Percentiles rank a stretch among this genome's conserved stretches.
Evolutionary conservation across 257 asterid genomes (phyloP).

Genomic region (Solanum commersonii): DNA sequence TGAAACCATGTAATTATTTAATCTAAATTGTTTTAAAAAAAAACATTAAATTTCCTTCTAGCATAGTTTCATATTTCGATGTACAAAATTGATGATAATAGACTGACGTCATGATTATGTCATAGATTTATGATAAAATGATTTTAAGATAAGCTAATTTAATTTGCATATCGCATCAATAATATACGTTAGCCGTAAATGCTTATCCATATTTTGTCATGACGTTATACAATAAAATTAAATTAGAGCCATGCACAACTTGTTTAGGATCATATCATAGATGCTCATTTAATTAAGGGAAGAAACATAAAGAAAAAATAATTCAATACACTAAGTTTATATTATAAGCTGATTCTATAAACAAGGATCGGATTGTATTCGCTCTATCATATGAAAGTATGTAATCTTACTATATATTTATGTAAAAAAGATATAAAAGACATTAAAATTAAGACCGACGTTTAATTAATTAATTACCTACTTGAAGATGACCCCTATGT

Average conservation of each 20-base stretch:
- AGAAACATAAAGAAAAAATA: not conserved
- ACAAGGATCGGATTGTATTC: not conserved
- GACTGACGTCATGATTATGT: not conserved
- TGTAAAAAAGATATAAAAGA: not conserved
- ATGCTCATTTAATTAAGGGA: not conserved
- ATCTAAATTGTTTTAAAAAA: not conserved
- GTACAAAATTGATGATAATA: not conserved
- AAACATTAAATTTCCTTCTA: not conserved
- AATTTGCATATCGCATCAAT: not conserved
- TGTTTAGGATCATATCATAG: not conserved
- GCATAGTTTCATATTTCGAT: not conserved
- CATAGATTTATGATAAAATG: not conserved
- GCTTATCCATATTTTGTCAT: not conserved
- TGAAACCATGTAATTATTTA: not conserved
- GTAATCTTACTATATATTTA: not conserved
- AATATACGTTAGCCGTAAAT: not conserved
- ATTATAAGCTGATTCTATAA: not conserved
- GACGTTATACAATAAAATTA: not conserved
- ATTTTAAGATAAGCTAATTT: not conserved
- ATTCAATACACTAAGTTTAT: not conserved
- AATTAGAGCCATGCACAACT: not conserved
- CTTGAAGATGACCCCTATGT: not conserved
- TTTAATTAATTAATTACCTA: not conserved
- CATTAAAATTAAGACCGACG: not conserved
- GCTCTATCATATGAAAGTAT: not conserved